Conservation (phyloP, 495 filamentous ascomycete genomes). For the Penicillium antarcticum region DNA sequence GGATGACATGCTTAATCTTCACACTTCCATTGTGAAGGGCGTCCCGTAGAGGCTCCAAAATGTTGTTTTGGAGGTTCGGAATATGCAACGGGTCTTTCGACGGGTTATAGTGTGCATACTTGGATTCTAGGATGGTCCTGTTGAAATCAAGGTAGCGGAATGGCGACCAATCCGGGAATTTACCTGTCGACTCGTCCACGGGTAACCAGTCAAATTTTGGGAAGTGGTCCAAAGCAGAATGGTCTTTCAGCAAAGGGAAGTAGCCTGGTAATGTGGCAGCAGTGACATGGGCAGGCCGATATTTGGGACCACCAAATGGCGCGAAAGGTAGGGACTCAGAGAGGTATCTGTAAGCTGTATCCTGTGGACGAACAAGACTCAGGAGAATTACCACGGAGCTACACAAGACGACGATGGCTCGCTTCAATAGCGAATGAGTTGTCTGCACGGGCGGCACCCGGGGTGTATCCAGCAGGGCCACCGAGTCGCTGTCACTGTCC, state of each 20-base stretch:
- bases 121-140: not conserved
- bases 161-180: conserved; percentile 15
- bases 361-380: conserved; percentile 9
- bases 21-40: conserved; percentile 18
- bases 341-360: conserved; percentile 8
- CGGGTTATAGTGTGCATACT: conserved; percentile 26
- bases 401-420: not conserved
- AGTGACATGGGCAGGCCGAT: not conserved
- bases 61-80: conserved; percentile 30
- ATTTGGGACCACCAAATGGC: conserved; percentile 8
- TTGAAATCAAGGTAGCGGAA: conserved; percentile 1
- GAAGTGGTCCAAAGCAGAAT: conserved; percentile 11
- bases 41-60: conserved; percentile 22
- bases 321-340: conserved; percentile 12
- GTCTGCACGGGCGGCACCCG: not conserved
- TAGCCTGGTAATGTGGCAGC: not conserved
- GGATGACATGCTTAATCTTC: conserved; percentile 34
- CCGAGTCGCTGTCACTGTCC: conserved; percentile 7
- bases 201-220: conserved; percentile 15
- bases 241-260: conserved; percentile 8
- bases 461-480: conserved; percentile 2
- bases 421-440: conserved; percentile 1
- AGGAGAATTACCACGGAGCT: conserved; percentile 1
- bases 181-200: not conserved
- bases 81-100: conserved; percentile 31